phyloP scores from a whole-genome alignment of 495 filamentous ascomycete genomes.

The Trichoderma orchidacearum region DNA sequence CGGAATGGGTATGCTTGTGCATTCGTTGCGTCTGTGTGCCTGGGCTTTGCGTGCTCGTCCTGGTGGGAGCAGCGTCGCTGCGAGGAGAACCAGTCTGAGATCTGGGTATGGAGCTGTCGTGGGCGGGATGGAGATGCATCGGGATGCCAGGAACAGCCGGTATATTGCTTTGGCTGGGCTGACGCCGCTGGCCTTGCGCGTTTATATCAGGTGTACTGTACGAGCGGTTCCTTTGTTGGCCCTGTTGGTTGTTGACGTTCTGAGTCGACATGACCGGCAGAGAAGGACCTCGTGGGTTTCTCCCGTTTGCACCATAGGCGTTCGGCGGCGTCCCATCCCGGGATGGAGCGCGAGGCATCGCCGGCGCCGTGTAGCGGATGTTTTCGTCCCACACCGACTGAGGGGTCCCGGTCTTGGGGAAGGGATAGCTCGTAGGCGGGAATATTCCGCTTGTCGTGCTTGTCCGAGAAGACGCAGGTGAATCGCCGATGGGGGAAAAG shows the following conservation, averaged over 20 bases:
- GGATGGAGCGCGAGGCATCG: constrained; percentile 63
- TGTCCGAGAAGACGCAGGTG: constrained; percentile 68
- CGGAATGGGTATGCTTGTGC: constrained; percentile 12
- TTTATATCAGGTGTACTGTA: constrained; percentile 52
- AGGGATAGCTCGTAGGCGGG: constrained; percentile 51
- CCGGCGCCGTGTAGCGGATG: constrained; percentile 78
- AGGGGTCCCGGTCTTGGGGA: constrained; percentile 59
- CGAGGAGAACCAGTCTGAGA: constrained; percentile 39
- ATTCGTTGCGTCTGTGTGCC: constrained; percentile 30
- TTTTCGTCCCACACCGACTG: constrained; percentile 48
- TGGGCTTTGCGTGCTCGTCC: constrained; percentile 39
- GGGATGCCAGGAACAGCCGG: constrained; percentile 44
- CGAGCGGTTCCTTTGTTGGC: constrained; percentile 43
- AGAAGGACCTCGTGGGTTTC: constrained; percentile 63
- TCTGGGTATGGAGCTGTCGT: constrained; percentile 31
- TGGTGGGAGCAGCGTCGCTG: constrained; percentile 28
- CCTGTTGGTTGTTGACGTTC: constrained; percentile 27
- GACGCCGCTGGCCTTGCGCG: constrained; percentile 23
- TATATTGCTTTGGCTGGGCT: constrained; percentile 18
- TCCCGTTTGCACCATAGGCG: constrained; percentile 49
- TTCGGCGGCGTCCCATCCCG: constrained; percentile 57
- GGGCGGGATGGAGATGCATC: constrained; percentile 40
- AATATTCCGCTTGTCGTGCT: constrained; percentile 49
- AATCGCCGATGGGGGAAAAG: constrained; percentile 80
- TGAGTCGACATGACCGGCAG: constrained; percentile 57